Base-by-base conservation (phyloP, 768 basidiomycete species). In the Rhodotorula paludigena region DNA sequence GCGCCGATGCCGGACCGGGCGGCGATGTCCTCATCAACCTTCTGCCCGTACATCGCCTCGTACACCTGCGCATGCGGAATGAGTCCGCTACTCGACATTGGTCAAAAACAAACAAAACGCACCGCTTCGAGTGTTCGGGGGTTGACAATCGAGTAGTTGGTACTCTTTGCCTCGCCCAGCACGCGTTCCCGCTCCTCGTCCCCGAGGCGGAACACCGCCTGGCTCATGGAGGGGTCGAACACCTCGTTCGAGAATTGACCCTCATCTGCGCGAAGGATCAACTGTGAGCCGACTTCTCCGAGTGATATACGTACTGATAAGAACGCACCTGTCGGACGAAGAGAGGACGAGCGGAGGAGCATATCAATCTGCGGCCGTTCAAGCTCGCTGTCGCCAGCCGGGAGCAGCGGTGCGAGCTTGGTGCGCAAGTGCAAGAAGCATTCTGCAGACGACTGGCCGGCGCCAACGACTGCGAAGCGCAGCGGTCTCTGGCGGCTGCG, bases 81-180 rank as follows among this genome's bases (percentile, higher is more conserved):
- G n/a, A 64, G 5, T n/a, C 35, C 23, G 21, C 49, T n/a, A n/a
- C 11, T 1, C 9, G 21, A 11, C 2, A 1, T 9, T 12, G 23
- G 9, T 10, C 69, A 80, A 63, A 66, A 81, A 81, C 32, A 66
- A 64, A 64, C 82, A 36, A 74, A 23, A 39, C 65, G 12, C 33
- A 71, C 69, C 16, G 55, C 63, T 5, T 60, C 62, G 44, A 71
- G 65, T 25, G 83, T 84, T 25, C 76, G 73, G 45, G 82, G 80
- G 71, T 83, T 84, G 10, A 84, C 81, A 30, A 84, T 82, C 12
- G 83, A 81, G 72, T 85, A 84, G 74, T 85, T 84, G 15, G 84
- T 83, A 51, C 74, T 76, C 69, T 80, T 79, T 64, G 84, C 83
- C 63, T 84, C 84, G 39, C 76, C 75, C 8, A 81, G 75, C 14